phyloP scores from a whole-genome alignment of 805 yeast species.

The Metschnikowia cubensis region DNA sequence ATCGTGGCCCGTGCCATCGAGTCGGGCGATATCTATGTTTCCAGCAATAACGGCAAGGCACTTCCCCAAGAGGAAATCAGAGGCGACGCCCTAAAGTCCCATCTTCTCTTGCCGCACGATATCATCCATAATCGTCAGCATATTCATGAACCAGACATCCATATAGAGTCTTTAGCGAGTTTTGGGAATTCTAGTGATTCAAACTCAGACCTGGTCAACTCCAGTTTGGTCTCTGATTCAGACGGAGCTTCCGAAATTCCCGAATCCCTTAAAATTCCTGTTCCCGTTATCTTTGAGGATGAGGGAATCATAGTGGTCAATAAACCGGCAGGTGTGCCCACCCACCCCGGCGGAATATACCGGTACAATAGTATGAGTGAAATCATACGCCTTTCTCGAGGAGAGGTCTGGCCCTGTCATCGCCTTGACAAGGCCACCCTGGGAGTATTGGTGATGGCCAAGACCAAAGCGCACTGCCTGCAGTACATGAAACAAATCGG shows the following conservation, averaged over 20 bases:
- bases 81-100: constrained; percentile 2
- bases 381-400: constrained; percentile 31
- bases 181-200: too few relatives aligned
- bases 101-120: constrained; percentile 21
- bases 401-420: constrained; percentile 41
- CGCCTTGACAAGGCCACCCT: constrained; percentile 51
- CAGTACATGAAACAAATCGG: constrained; percentile 30
- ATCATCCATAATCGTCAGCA: constrained; percentile 32
- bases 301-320: constrained; percentile 39
- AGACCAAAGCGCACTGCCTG: constrained; percentile 29
- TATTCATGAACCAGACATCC: constrained; percentile 41
- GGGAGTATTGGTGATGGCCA: constrained; percentile 46
- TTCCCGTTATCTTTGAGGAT: constrained; percentile 29
- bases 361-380: constrained; percentile 42
- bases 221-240: not conserved
- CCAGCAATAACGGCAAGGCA: constrained; percentile 13
- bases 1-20: constrained; percentile 25
- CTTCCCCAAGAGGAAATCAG: constrained; percentile 4
- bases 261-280: too few relatives aligned
- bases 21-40: constrained; percentile 24
- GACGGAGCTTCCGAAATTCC: not conserved
- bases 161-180: constrained; percentile 18
- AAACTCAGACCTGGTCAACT: too few relatives aligned
- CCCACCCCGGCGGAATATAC: constrained; percentile 49
- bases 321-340: constrained; percentile 53